These are phyloP conservation scores for Echeveria elegans DNA, from an alignment of 164 flowering plant species.

Conservation along the genomic window DNA sequence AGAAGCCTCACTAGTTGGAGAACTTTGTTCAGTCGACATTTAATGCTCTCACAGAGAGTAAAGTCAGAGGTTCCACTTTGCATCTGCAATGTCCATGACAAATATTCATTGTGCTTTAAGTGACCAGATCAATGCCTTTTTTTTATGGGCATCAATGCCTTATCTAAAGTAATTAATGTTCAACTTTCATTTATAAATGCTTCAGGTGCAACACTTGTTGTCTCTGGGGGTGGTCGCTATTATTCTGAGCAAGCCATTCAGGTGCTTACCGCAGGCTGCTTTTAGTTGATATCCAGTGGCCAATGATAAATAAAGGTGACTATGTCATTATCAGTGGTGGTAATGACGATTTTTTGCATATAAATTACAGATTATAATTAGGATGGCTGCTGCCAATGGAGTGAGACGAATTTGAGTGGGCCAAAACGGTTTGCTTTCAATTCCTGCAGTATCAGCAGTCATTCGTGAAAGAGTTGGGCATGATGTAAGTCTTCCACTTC, in stretches of 20 bases:
- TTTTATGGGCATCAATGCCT: background rate
- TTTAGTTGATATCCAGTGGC: too few species aligned
- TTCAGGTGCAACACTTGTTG: conserved; percentile 89
- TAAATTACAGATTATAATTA: conserved; percentile 69
- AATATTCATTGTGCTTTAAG: too few species aligned
- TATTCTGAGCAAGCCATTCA: conserved; percentile 91
- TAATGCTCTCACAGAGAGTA: conserved; percentile 66
- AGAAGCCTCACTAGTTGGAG: conserved; percentile 71
- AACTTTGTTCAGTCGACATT: conserved; percentile 94
- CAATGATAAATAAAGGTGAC: too few species aligned
- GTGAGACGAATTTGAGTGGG: conserved; percentile 91
- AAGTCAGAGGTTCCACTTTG: conserved; percentile 49
- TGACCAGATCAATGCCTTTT: too few species aligned
- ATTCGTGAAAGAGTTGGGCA: conserved; percentile 83
- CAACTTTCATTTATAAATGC: background rate
- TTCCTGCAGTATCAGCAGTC: conserved; percentile 97
- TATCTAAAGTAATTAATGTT: background rate
- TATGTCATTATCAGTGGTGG: too few species aligned
- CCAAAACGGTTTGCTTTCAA: conserved; percentile 79
- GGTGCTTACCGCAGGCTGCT: too few species aligned
- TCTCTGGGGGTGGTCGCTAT: conserved; percentile 99
- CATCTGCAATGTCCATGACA: background rate
- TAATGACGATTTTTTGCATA: background rate
- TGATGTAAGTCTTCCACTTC: conserved; percentile 45
- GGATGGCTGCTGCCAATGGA: conserved; percentile 97